Evolutionary conservation across 352 stramenopile genomes (phyloP), one percentile per base, ranked within the genome.

Genomic region (Thalassiosira livingstoniorum): DNA sequence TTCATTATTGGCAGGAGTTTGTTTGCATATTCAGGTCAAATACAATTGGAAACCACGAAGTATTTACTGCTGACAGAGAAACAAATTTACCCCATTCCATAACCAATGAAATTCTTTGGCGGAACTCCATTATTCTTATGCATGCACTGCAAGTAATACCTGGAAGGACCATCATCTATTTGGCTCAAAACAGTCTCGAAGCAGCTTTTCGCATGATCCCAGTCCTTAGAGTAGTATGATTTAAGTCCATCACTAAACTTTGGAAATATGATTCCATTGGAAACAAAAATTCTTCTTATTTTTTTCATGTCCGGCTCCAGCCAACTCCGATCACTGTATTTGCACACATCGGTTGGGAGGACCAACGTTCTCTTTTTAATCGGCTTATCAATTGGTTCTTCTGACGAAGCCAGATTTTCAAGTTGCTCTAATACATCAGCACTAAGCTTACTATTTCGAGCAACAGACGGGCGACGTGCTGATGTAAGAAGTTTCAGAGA

Each of bases 91-190:
- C 62, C 47, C 25, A 34, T 53, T 67, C 75, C 57, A 79, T 82
- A 86, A 3, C 72, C 82, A 29, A 80, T 75, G 42, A 94, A 94
- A 69, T 86, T 55, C 18, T 47, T 67, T 21, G 90, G 90, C 45
- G 87, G 88, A 2, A 75, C 53, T 34, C 87, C 69, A 72, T 84
- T 75, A 69, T 93, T 51, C 43, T 90, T 80, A 27, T 88, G 57
- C 35, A 94, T 94, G 47, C 81, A 42, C 43, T 88, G 73, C 39
- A 93, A 75, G 75, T 89, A 93, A 54, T 92, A 91, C 47, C 70
- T 43, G 29, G 88, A 92, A 51, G 90, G 90, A 27, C 90, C 90
- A 78, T 94, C 90, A 27, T 92, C 86, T 64, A 66, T 86, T 35
- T 80, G 68, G 21, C 85, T 75, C 62, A 92, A 61, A 55, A 92